These are phyloP conservation scores for Pholiota microspora DNA, from an alignment of 768 basidiomycete species.

Conservation along the genomic window DNA sequence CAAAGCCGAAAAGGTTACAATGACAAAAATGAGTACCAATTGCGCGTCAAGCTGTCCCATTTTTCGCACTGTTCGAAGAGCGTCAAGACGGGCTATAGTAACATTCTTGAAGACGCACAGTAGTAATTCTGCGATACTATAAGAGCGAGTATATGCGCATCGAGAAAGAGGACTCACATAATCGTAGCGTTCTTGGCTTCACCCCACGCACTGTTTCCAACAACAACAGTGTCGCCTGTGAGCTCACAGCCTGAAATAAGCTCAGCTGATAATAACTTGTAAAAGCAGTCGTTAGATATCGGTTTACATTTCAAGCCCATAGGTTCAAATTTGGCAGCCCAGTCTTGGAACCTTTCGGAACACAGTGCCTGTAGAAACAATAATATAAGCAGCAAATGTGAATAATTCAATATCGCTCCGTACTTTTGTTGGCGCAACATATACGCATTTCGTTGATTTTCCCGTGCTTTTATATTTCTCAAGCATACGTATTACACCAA, in stretches of 20 bases:
- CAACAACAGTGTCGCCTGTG: slow-evolving; percentile 84
- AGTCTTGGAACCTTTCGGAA: slow-evolving; percentile 79
- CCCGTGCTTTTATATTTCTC: slow-evolving; percentile 34
- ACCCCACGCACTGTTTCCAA: slow-evolving; percentile 65
- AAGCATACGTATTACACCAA: slow-evolving; percentile 80
- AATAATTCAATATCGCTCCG: too few species aligned
- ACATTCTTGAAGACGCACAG: slow-evolving; percentile 41
- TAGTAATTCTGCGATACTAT: slow-evolving; percentile 58
- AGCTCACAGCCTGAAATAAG: slow-evolving; percentile 70
- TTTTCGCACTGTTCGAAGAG: slow-evolving; percentile 73
- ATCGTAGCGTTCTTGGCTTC: slow-evolving; percentile 75
- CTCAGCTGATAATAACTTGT: background rate
- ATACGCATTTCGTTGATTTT: slow-evolving; percentile 68
- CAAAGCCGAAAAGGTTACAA: background rate
- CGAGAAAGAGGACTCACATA: slow-evolving; percentile 47
- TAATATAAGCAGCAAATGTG: too few species aligned
- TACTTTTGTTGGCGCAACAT: slow-evolving; percentile 93
- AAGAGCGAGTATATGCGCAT: background rate
- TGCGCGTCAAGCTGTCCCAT: slow-evolving; percentile 91
- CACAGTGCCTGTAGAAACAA: slow-evolving; percentile 69
- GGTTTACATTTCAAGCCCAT: slow-evolving; percentile 73
- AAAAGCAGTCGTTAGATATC: background rate
- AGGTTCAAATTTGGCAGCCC: slow-evolving; percentile 75
- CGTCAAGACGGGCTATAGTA: background rate
- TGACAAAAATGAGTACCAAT: slow-evolving; percentile 48